A percentile compares a stretch with the other conserved stretches of the same genome.
These are phyloP conservation scores for Solanum hybrid DNA, from an alignment of 305 asterid genomes.

Conservation along the genomic window DNA sequence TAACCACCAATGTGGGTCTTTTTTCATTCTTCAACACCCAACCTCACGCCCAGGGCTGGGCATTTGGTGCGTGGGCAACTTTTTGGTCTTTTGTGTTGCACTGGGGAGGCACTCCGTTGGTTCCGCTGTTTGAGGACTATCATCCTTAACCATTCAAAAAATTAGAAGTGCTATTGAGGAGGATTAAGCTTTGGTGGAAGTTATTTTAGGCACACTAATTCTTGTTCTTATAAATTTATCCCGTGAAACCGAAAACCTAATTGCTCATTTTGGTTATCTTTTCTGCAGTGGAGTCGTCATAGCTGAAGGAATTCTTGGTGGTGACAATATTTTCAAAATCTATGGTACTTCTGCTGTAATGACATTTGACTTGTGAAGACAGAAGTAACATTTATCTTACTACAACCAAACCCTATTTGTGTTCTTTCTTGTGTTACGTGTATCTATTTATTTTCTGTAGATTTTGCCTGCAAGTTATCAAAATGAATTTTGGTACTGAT, in stretches of 20 bases:
- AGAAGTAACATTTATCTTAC: background rate
- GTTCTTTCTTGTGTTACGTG: background rate
- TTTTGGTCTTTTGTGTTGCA: background rate
- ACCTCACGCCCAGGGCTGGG: background rate
- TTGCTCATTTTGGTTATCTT: conserved; percentile 10
- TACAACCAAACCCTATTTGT: background rate
- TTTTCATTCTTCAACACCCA: background rate
- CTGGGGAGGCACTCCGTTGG: background rate
- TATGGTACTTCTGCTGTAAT: conserved; percentile 40
- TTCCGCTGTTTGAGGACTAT: background rate
- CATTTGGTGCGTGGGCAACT: background rate
- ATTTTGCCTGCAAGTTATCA: background rate
- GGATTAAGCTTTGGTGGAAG: background rate
- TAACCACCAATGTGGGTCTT: background rate
- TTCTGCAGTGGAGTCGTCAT: conserved; percentile 90
- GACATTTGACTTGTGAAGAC: background rate
- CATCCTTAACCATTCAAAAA: background rate
- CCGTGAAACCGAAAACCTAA: background rate
- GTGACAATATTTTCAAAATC: conserved; percentile 40
- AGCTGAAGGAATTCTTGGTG: conserved; percentile 69
- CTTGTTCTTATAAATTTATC: background rate
- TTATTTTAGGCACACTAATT: background rate
- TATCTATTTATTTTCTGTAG: background rate
- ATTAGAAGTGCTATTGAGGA: background rate
- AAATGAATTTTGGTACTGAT: background rate